Percentiles rank a stretch among this genome's conserved stretches.
Conservation (phyloP, 2,329 filamentous ascomycete genomes). For the Ophiostoma pallidulum region DNA sequence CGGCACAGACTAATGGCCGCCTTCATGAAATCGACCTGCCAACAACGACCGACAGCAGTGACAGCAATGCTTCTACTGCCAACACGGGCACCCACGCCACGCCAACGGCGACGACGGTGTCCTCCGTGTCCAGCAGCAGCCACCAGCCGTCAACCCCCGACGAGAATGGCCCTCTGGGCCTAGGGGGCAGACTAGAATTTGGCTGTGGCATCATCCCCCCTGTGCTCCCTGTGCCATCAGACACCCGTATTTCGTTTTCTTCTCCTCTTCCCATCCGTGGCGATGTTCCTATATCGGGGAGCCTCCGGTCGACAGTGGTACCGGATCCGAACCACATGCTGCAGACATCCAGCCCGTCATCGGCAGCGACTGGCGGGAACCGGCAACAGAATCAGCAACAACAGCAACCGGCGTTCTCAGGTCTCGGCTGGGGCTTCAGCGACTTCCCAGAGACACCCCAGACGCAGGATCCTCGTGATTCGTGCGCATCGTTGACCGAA, state of each 20-base stretch:
- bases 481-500: too few species aligned
- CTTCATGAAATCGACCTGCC: too few species aligned
- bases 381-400: neutral
- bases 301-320: too few species aligned
- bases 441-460: neutral
- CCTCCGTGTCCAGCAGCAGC: neutral
- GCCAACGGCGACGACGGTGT: neutral
- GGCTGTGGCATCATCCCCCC: conserved; percentile 1
- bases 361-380: neutral
- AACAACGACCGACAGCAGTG: conserved; percentile 13
- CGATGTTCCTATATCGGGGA: too few species aligned
- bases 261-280: too few species aligned
- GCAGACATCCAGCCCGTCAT: conserved; percentile 12
- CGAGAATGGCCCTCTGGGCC: neutral
- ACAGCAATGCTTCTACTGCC: conserved; percentile 5
- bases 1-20: conserved; percentile 20
- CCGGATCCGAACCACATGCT: conserved; percentile 5
- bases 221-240: neutral
- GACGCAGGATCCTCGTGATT: neutral
- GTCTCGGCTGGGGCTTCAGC: neutral
- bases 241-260: too few species aligned
- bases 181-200: conserved; percentile 1
- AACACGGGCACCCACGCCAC: too few species aligned
- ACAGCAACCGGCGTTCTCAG: neutral
- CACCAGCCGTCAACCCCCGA: neutral